Conservation (phyloP, 495 filamentous ascomycete genomes). For the Podospora comata region DNA sequence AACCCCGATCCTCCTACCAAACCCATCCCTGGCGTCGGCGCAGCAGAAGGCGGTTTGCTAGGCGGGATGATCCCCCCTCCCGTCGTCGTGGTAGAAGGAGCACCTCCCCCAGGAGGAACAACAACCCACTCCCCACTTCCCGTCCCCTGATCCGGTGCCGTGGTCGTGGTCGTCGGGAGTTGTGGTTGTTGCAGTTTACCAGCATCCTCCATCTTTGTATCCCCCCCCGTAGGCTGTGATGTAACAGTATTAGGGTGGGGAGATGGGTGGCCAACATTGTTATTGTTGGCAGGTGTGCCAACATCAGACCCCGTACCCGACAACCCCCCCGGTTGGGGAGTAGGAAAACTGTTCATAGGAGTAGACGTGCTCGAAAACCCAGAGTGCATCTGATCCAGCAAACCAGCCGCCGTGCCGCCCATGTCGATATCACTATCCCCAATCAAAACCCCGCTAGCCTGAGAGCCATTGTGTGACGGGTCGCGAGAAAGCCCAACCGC, state of each 20-base stretch:
- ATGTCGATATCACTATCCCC: slow-evolving; percentile 63
- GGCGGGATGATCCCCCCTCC: not conserved
- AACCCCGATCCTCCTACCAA: not conserved
- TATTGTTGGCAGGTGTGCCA: slow-evolving; percentile 45
- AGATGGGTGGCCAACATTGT: slow-evolving; percentile 28
- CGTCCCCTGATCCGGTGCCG: slow-evolving; percentile 41
- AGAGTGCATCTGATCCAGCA: slow-evolving; percentile 61
- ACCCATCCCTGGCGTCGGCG: slow-evolving; percentile 34
- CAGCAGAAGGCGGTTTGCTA: slow-evolving; percentile 40
- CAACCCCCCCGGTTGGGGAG: slow-evolving; percentile 40
- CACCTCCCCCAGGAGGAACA: slow-evolving; percentile 45
- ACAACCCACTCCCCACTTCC: slow-evolving; percentile 55
- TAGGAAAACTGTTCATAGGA: slow-evolving; percentile 45
- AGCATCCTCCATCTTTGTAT: slow-evolving; percentile 40
- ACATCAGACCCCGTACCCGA: slow-evolving; percentile 44
- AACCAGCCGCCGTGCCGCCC: slow-evolving; percentile 58
- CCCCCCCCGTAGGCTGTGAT: slow-evolving; percentile 18
- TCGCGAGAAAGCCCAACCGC: slow-evolving; percentile 42
- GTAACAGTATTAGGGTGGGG: slow-evolving; percentile 26
- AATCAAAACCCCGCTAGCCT: slow-evolving; percentile 47
- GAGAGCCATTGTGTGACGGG: slow-evolving; percentile 45
- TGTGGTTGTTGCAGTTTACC: not conserved
- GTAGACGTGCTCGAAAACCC: slow-evolving; percentile 54
- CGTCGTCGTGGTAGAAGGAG: slow-evolving; percentile 23
- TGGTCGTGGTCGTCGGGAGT: slow-evolving; percentile 8